Conservation (phyloP, 2,329 filamentous ascomycete species). For the Talaromyces sp. region DNA sequence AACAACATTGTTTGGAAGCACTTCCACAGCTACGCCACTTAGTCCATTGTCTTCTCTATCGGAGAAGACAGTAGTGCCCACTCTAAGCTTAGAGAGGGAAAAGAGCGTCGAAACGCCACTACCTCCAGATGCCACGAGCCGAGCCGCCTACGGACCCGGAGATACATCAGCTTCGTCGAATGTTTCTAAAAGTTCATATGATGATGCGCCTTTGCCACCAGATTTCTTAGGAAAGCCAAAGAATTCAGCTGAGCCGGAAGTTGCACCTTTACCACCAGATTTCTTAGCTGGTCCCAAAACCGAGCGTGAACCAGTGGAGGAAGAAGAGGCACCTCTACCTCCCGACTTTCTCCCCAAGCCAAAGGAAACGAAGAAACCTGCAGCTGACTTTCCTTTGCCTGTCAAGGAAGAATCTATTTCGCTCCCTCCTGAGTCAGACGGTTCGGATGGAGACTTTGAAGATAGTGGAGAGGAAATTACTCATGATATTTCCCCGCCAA, state of each 20-base stretch:
- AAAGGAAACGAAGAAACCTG: conserved; percentile 18
- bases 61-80: conserved; percentile 30
- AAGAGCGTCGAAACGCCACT: conserved; percentile 39
- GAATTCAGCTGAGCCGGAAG: conserved; percentile 16
- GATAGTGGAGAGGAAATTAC: conserved; percentile 48
- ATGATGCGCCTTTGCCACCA: conserved; percentile 40
- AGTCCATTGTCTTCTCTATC: conserved; percentile 33
- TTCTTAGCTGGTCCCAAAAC: conserved; percentile 21
- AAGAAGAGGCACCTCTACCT: conserved; percentile 27
- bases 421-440: conserved; percentile 36
- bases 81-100: conserved; percentile 32
- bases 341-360: conserved; percentile 23
- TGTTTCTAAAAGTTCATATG: conserved; percentile 39
- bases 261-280: conserved; percentile 23
- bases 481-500: conserved; percentile 36
- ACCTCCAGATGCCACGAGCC: conserved; percentile 49
- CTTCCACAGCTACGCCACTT: conserved; percentile 23
- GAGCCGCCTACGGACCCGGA: conserved; percentile 44
- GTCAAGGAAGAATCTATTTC: conserved; percentile 29
- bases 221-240: conserved; percentile 21
- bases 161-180: conserved; percentile 49
- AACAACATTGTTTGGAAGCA: conserved; percentile 31
- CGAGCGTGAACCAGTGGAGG: conserved; percentile 7
- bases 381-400: conserved; percentile 23
- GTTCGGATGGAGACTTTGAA: conserved; percentile 42